Evolutionary conservation across 768 basidiomycete genomes (phyloP), one percentile per base, ranked within the genome.

Genomic region (Phanerodontia chrysosporium): DNA sequence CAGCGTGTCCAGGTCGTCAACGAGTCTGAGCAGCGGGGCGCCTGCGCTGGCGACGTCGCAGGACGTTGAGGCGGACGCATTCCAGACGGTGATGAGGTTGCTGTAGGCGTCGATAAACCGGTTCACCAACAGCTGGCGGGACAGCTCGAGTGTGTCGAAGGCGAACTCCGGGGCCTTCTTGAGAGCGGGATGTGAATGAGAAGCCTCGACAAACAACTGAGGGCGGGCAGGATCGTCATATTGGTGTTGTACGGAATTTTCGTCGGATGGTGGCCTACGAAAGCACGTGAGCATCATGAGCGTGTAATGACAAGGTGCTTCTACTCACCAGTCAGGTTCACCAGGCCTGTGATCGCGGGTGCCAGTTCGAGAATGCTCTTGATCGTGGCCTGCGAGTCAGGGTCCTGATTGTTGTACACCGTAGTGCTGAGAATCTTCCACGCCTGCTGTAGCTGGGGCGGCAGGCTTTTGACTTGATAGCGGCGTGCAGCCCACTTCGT

Each of bases 61-160:
- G 1, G 70, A 56, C 16, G 67, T 62, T 1, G 70, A 55, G 1
- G 51, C 39, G n/a, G 63, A 51, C 6, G 68, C 29, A 46, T 71
- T 68, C 58, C 70, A 77, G 30, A 62, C 61, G 18, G 46, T 21
- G 39, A 75, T 58, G 52, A 78, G 73, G 14, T 58, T 52, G 44
- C 60, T 54, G 62, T 78, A 77, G 2, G 60, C 55, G 48, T 67
- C 69, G 46, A 73, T 68, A 67, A 76, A 76, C 22, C 70, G 63
- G 64, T 78, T 77, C 22, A 65, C 68, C 52, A 78, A 71, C 14
- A 78, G 65, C 56, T 78, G 76, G 18, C 76, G 74, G 18, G 74
- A 64, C 42, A 75, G 53, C 54, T 78, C 73, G 16, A 77, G 73
- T n/a, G 73, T 65, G 67, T 78, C 76, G 61, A 73, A 72, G 42